A percentile compares a stretch with the other conserved stretches of the same genome.
These are phyloP conservation scores for Ceratocystiopsis sp. DNA, from an alignment of 2,329 filamentous ascomycete genomes.

Conservation along the genomic window DNA sequence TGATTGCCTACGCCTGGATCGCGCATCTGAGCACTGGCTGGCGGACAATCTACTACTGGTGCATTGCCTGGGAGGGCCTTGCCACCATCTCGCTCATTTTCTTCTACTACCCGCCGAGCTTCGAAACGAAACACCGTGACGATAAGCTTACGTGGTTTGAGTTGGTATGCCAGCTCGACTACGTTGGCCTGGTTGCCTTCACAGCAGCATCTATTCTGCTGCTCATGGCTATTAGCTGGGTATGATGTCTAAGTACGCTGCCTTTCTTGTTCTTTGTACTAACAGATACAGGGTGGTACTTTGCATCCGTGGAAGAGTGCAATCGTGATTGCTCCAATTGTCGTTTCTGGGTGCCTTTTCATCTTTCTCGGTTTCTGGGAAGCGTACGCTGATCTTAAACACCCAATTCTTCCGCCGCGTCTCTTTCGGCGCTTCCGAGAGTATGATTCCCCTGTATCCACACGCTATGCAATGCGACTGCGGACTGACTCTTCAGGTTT, in stretches of 20 bases:
- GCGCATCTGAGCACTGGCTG: slow-evolving; percentile 14
- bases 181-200: slow-evolving; percentile 13
- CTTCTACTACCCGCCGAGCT: slow-evolving; percentile 19
- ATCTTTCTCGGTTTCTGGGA: slow-evolving; percentile 15
- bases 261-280: not conserved
- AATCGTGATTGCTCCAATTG: slow-evolving; percentile 14
- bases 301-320: slow-evolving; percentile 14
- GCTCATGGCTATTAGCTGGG: slow-evolving; percentile 14
- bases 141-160: slow-evolving; percentile 11
- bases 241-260: not conserved
- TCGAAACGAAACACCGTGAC: slow-evolving; percentile 16
- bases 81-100: slow-evolving; percentile 11
- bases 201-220: slow-evolving; percentile 11
- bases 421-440: slow-evolving; percentile 10
- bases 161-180: slow-evolving; percentile 19
- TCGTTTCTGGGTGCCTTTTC: slow-evolving; percentile 13
- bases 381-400: slow-evolving; percentile 11
- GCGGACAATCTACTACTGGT: slow-evolving; percentile 18
- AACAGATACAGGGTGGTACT: slow-evolving; percentile 8
- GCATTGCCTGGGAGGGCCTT: slow-evolving; percentile 13
- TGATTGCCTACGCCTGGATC: slow-evolving; percentile 18
- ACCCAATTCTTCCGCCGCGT: slow-evolving; percentile 15
- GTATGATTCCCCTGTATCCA: not conserved
- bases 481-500: slow-evolving; percentile 1
- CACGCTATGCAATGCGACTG: slow-evolving; percentile 1